Base-by-base conservation (phyloP, 2,329 filamentous ascomycete genomes). In the Phoma sp. region DNA sequence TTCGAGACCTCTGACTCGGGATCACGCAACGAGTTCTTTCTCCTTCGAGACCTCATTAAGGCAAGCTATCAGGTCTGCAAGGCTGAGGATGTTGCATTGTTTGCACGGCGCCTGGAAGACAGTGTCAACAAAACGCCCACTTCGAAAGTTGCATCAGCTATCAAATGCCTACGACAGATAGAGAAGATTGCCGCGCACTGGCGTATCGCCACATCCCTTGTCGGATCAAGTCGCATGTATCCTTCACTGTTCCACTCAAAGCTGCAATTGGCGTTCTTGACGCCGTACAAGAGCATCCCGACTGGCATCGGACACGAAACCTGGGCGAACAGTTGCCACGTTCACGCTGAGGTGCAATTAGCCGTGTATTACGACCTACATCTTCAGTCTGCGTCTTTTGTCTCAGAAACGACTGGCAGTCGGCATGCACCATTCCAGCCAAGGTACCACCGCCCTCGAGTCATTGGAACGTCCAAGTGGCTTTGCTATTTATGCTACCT, bases 381-480 rank as follows among this genome's bases (percentile, higher is more conserved):
- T 3, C 8, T 29, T 7, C 40, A 41, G 7, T 12, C 35, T 2
- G 17, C 17, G 0, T 29, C 33, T 3, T 13, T 6, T 15, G 12
- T 6, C 3, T 3, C 12, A 1, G 9, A 36, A 2, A 10, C n/a
- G 15, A 25, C 36, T 0, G 9, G 2, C 9, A 9, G 4, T 32
- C 19, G n/a, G 17, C n/a, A 22, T 21, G 6, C 2, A 1, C 10
- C 9, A 5, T 19, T 21, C 9, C 6, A 8, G 13, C 7, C 8
- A 2, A 5, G 4, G 24, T 50, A 36, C 19, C 45, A 7, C 21
- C 52, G 41, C 5, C 52, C 52, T 12, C 52, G 52, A 36, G 40
- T 33, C n/a, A 46, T 55, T 15, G 52, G 52, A 21, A 55, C 52
- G 6, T 55, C 52, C 6, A 55, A 55, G 17, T 55, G 52, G 52